Evolutionary conservation across 306 rosid genomes (phyloP).

Genomic region (Fragaria iinumae): DNA sequence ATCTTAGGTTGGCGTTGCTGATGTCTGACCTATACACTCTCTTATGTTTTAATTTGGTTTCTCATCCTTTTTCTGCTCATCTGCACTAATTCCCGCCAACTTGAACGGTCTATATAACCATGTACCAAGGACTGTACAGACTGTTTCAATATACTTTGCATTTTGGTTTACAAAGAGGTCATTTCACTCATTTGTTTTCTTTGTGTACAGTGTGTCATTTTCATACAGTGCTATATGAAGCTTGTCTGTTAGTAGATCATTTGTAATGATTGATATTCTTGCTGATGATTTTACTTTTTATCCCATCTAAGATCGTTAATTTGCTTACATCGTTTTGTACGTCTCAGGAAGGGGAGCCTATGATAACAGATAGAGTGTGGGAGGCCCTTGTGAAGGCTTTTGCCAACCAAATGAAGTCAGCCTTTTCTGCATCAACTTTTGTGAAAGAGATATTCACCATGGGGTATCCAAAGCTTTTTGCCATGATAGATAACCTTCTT

Average conservation of each 20-base stretch:
- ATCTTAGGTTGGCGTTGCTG: background rate
- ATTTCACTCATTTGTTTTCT: background rate
- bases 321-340: conserved; percentile 29
- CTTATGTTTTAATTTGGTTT: background rate
- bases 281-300: background rate
- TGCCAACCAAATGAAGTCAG: conserved; percentile 93
- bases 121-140: background rate
- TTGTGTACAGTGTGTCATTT: background rate
- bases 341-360: conserved; percentile 83
- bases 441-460: conserved; percentile 88
- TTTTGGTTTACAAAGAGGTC: background rate
- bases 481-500: conserved; percentile 91
- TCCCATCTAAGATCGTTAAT: conserved; percentile 3
- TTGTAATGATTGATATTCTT: background rate
- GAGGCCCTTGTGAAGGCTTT: conserved; percentile 94
- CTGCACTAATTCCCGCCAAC: background rate
- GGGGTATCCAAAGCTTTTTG: conserved; percentile 92
- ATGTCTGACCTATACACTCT: background rate
- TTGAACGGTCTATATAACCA: background rate
- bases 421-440: conserved; percentile 96
- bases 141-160: background rate
- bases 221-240: background rate
- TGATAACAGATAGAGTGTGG: conserved; percentile 90
- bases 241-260: background rate
- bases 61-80: background rate